Base-by-base conservation (phyloP, 2,329 filamentous ascomycete genomes). In the Pestalotiopsis sp. region DNA sequence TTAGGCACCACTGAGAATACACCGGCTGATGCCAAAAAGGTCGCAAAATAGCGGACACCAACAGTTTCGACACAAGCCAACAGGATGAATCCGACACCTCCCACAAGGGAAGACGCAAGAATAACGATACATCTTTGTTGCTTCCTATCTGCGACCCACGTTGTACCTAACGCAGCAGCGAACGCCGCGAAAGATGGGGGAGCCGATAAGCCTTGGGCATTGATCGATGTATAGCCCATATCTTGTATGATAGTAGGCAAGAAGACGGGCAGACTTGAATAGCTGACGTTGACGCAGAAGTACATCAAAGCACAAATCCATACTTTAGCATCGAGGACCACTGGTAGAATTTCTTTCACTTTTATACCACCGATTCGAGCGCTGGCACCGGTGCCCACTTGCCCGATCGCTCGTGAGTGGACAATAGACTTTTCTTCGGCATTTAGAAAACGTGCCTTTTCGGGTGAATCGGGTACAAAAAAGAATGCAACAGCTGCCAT, bases 251-350 rank as follows among this genome's bases (percentile, higher is more conserved):
- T 93, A 31, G 92, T 94, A 45, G 94, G 94, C 2, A 97, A 86
- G 78, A 97, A 97, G 65, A 96, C 93, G 2, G 94, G 94, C 78
- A 97, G 89, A 38, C 92, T 95, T 74, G 90, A 91, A 83, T 97
- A 97, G 17, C 93, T 92, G 75, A 96, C 91, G 79, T 97, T 97
- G 77, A 92, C 90, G 79, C 91, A 90, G 83, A 97, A 94, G 84
- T 97, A 93, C 88, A 97, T 97, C 72, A 89, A 80, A 1, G 93
- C 91, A 4, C 92, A 92, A 41, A 95, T 82, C 69, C 69, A 72
- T 39, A 66, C 67, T 57, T 71, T 71, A 52, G 63, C 38, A 17
- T 71, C 70, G 4, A 41, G 49, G 65, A 70, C 65, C 2, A 69
- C 67, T 13, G 68, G 67, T 6, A 41, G 58, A 23, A 71, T 67